Conservation (phyloP, 2,329 filamentous ascomycete genomes). For the Xylariomycetidae sp. region DNA sequence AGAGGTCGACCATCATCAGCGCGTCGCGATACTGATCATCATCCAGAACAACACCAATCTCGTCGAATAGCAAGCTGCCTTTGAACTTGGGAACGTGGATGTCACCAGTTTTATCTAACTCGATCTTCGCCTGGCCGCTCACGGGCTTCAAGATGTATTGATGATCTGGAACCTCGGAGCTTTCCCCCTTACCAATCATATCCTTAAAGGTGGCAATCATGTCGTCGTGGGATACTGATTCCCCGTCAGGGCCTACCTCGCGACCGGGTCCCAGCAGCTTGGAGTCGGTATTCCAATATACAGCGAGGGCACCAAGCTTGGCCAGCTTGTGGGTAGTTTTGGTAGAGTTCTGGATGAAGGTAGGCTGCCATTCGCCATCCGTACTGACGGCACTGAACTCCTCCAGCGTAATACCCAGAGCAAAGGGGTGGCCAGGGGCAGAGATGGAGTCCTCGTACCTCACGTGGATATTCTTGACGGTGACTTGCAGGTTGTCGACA, state of each 20-base stretch:
- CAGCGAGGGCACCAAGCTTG: conserved; percentile 79
- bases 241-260: conserved; percentile 58
- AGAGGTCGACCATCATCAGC: conserved; percentile 96
- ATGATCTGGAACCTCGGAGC: conserved; percentile 51
- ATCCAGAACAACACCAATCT: conserved; percentile 95
- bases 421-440: conserved; percentile 90
- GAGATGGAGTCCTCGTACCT: conserved; percentile 98
- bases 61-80: conserved; percentile 87
- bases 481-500: conserved; percentile 96
- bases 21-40: conserved; percentile 96
- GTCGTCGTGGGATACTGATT: conserved; percentile 66
- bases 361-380: conserved; percentile 89
- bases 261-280: conserved; percentile 77
- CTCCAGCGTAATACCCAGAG: conserved; percentile 84
- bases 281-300: conserved; percentile 98
- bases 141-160: conserved; percentile 97
- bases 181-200: conserved; percentile 72
- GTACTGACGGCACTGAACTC: conserved; percentile 98
- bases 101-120: conserved; percentile 89
- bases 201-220: conserved; percentile 72
- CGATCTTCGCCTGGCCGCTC: conserved; percentile 88
- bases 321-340: conserved; percentile 89
- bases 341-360: conserved; percentile 86
- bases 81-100: conserved; percentile 79
- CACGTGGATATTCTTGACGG: conserved; percentile 96